Conservation (phyloP, 768 basidiomycete genomes). For the Termitomyces sp. region DNA sequence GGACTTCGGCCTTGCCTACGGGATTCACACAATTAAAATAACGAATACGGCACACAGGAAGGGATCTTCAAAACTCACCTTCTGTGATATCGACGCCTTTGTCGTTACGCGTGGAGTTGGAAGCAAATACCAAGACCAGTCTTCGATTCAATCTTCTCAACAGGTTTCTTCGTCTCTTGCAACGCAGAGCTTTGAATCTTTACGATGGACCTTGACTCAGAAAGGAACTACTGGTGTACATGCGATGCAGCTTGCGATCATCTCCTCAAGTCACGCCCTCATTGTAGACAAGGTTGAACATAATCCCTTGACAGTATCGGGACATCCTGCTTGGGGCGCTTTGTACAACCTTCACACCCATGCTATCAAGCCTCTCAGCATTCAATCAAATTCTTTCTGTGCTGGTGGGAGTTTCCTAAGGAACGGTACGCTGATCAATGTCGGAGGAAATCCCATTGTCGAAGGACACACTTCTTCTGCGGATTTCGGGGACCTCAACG, state of each 20-base stretch:
- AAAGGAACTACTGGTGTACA: conserved; percentile 69
- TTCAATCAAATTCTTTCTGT: conserved; percentile 83
- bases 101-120: conserved; percentile 48
- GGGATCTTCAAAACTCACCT: conserved; percentile 25
- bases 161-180: conserved; percentile 4
- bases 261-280: conserved; percentile 66
- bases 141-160: neutral
- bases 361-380: conserved; percentile 50
- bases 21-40: conserved; percentile 59
- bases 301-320: conserved; percentile 67
- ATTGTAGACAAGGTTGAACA: conserved; percentile 85
- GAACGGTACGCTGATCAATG: conserved; percentile 74
- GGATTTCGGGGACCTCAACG: conserved; percentile 73
- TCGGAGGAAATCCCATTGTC: conserved; percentile 80
- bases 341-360: conserved; percentile 67
- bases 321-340: conserved; percentile 80
- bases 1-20: conserved; percentile 43
- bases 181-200: neutral
- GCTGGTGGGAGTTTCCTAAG: conserved; percentile 75
- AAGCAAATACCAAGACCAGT: conserved; percentile 1
- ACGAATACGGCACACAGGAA: conserved; percentile 45
- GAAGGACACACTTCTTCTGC: conserved; percentile 55
- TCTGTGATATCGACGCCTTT: conserved; percentile 60
- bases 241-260: conserved; percentile 71
- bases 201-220: conserved; percentile 54